Evolutionary conservation across 2,329 filamentous ascomycete species (phyloP).

Genomic region (Herpotrichia juniperi): DNA sequence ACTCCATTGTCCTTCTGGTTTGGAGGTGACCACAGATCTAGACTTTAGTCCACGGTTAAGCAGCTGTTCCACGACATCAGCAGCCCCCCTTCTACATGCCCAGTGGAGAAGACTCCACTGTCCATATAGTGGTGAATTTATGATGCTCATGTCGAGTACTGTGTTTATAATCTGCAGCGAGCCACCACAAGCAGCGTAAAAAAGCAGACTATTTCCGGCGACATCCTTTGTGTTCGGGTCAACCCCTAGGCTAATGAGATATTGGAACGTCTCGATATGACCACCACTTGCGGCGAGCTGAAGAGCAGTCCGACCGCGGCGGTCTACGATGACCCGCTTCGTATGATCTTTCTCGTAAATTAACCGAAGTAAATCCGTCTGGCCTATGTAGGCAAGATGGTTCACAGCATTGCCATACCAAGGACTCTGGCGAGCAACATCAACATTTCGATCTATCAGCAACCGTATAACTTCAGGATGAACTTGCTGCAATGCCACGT

Average conservation of each 20-base stretch:
- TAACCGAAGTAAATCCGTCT: conserved; percentile 6
- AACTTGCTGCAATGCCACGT: not conserved
- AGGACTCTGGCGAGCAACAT: not conserved
- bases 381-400: conserved; percentile 5
- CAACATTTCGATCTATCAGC: not conserved
- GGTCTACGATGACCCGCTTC: not conserved
- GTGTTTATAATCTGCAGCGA: not conserved
- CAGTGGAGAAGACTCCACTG: conserved; percentile 13
- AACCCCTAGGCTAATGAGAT: conserved; percentile 7
- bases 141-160: not conserved
- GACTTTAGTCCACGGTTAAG: conserved; percentile 5
- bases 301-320: conserved; percentile 9
- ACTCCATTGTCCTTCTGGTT: conserved; percentile 4
- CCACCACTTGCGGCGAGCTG: conserved; percentile 5
- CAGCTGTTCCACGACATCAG: conserved; percentile 8
- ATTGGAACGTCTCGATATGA: not conserved
- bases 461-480: not conserved
- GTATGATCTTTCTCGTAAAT: not conserved
- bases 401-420: not conserved
- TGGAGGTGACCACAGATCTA: conserved; percentile 4
- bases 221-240: conserved; percentile 5
- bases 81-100: conserved; percentile 8
- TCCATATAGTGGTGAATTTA: not conserved
- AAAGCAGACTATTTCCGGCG: conserved; percentile 14
- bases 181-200: conserved; percentile 5